Conservation (phyloP, 208 protist genomes). For the Trypanosoma platydactyli region DNA sequence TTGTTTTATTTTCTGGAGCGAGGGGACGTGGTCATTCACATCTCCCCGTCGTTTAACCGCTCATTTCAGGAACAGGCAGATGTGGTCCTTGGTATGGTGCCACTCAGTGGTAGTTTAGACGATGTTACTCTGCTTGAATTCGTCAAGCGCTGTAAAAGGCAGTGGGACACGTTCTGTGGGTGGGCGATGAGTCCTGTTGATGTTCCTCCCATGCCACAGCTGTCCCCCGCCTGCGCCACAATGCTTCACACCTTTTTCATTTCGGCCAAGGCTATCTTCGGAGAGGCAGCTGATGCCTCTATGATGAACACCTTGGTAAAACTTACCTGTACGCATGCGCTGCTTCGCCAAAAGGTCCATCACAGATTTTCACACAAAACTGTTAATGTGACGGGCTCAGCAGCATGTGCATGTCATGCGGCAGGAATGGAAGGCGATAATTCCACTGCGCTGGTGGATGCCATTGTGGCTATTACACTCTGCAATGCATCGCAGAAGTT, state of each 20-base stretch:
- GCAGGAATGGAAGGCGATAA: neutral
- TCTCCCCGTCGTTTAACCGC: constrained; percentile 19
- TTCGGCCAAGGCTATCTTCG: constrained; percentile 51
- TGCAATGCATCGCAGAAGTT: constrained; percentile 81
- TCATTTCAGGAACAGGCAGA: constrained; percentile 17
- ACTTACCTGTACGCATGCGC: constrained; percentile 64
- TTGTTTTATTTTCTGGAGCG: constrained; percentile 72
- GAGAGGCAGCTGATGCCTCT: constrained; percentile 48
- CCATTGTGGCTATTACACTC: constrained; percentile 67
- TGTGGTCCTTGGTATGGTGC: constrained; percentile 22
- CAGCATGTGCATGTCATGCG: constrained; percentile 11
- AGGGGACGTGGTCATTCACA: constrained; percentile 60
- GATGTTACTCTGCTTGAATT: constrained; percentile 15
- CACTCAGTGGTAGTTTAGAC: constrained; percentile 10
- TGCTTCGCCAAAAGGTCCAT: constrained; percentile 34
- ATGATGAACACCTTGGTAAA: constrained; percentile 79
- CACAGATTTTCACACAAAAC: neutral
- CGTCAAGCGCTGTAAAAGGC: constrained; percentile 21
- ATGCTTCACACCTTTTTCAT: constrained; percentile 78
- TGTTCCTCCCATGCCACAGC: constrained; percentile 29
- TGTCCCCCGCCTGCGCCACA: constrained; percentile 45
- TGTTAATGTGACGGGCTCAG: neutral
- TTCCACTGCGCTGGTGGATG: constrained; percentile 74
- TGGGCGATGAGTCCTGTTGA: constrained; percentile 20
- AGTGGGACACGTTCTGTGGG: constrained; percentile 44